These are phyloP conservation scores for Neurospora sp. DNA, from an alignment of 2,329 filamentous ascomycete species.

Conservation along the genomic window DNA sequence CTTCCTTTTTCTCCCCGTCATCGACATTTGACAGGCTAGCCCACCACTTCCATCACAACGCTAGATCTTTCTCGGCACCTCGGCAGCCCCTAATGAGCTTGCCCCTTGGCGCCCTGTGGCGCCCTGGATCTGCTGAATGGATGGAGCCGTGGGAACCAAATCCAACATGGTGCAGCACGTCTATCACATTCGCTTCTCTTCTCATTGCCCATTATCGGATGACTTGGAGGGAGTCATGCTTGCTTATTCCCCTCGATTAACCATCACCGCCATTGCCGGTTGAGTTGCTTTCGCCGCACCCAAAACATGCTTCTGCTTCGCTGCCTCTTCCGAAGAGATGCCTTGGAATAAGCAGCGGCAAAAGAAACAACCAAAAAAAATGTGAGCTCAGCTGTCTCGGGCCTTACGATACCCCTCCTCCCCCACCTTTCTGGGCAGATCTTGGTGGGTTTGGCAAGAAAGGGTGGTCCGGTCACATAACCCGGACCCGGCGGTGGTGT, in stretches of 20 bases:
- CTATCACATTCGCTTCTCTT: background rate
- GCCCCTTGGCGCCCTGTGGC: background rate
- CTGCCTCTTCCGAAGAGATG: background rate
- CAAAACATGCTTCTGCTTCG: background rate
- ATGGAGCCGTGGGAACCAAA: background rate
- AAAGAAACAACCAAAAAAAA: background rate
- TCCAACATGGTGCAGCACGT: background rate
- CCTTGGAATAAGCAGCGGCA: background rate
- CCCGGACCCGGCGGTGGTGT: background rate
- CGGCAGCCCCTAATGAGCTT: background rate
- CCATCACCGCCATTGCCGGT: background rate
- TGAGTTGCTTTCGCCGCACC: background rate
- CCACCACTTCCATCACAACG: background rate
- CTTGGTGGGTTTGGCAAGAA: background rate
- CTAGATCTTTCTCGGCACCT: background rate
- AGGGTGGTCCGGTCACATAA: background rate
- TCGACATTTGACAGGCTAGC: background rate
- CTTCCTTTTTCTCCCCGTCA: background rate
- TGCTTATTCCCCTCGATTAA: background rate
- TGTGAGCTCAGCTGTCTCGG: background rate
- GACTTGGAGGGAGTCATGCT: background rate
- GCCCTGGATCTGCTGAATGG: background rate
- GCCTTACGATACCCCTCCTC: background rate
- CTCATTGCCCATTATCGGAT: background rate
- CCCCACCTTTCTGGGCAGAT: background rate